Percentiles rank a stretch among this genome's conserved stretches.
These are phyloP conservation scores for Geum urbanum DNA, from an alignment of 306 rosid species.

Conservation along the genomic window DNA sequence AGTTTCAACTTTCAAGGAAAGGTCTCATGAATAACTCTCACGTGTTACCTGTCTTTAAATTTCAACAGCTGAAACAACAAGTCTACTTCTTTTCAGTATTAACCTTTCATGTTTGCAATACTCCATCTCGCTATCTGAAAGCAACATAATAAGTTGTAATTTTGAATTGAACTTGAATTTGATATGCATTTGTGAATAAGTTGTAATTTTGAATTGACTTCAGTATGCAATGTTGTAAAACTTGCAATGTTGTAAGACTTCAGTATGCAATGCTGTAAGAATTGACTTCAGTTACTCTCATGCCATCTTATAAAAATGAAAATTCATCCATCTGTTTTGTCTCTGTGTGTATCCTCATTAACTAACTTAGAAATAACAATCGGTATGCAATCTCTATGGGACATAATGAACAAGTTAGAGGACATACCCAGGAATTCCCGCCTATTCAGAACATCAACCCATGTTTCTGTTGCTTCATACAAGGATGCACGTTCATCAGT, in stretches of 20 bases:
- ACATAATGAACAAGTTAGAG: not conserved
- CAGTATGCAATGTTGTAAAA: no score
- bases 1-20: not conserved
- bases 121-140: conserved; percentile 64
- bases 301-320: no score
- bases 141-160: conserved; percentile 11
- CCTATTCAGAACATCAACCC: conserved; percentile 88
- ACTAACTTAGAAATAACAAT: not conserved
- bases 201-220: no score
- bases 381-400: conserved; percentile 16
- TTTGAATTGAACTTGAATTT: no score
- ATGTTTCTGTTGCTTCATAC: conserved; percentile 93
- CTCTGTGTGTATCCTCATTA: no score
- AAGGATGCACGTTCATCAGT: conserved; percentile 91
- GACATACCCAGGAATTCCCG: conserved; percentile 82
- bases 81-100: conserved; percentile 47
- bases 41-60: conserved; percentile 67
- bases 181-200: no score
- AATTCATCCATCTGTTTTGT: no score
- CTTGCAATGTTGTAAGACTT: no score
- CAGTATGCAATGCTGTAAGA: no score
- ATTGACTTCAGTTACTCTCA: no score
- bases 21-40: not conserved
- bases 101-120: conserved; percentile 66
- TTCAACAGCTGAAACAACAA: conserved; percentile 70